Evolutionary conservation across 306 rosid genomes (phyloP).

Genomic region (Sophora flavescens): DNA sequence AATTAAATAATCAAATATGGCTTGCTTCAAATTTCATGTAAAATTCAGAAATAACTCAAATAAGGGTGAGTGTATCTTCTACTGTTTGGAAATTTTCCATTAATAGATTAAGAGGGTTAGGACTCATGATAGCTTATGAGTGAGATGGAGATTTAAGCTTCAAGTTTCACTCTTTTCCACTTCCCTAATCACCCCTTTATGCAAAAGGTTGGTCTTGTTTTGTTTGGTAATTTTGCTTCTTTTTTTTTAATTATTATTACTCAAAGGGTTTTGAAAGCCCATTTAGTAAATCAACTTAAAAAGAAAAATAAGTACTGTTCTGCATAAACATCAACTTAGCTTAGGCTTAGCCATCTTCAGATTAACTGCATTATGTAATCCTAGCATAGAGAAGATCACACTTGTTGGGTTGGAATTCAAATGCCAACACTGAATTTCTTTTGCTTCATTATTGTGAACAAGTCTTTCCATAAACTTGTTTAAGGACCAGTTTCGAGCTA

Average conservation of each 20-base stretch:
- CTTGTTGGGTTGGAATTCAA: background rate
- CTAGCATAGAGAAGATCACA: background rate
- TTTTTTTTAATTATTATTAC: no score
- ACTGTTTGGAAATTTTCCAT: conserved; percentile 17
- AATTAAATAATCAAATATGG: conserved; percentile 35
- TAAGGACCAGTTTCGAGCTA: background rate
- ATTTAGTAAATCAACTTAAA: background rate
- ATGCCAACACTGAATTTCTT: background rate
- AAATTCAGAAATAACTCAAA: background rate
- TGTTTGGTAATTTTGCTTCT: no score
- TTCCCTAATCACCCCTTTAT: background rate
- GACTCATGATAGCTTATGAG: conserved; percentile 1
- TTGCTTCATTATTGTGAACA: conserved; percentile 4
- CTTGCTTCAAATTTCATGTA: conserved; percentile 20
- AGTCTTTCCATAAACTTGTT: background rate
- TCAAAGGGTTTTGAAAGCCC: background rate
- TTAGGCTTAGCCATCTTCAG: background rate
- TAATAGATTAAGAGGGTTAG: background rate
- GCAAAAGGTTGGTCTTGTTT: no score
- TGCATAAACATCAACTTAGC: background rate
- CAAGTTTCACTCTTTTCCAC: background rate
- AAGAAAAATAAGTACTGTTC: background rate
- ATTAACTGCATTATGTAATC: background rate
- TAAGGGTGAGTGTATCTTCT: conserved; percentile 6
- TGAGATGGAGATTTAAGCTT: conserved; percentile 2